Evolutionary conservation across 805 yeast species (phyloP).

Genomic region (Sugiyamaella chiloensis): DNA sequence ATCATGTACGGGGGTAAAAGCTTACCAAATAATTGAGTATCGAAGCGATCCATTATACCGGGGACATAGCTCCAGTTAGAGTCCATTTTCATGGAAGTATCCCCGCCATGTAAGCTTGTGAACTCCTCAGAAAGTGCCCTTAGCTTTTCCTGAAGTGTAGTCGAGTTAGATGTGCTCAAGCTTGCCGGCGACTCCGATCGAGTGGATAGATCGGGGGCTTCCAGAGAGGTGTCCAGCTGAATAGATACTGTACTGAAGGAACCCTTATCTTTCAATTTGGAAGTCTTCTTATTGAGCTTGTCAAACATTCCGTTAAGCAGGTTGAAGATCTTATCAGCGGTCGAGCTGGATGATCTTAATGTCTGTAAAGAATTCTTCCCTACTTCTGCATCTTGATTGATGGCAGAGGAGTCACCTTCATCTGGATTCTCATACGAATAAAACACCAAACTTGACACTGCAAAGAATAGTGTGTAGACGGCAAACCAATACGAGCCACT

Average conservation of each 20-base stretch:
- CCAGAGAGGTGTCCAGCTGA: not conserved
- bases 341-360: constrained; percentile 68
- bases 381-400: constrained; percentile 72
- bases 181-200: not conserved
- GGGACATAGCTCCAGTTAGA: constrained; percentile 50
- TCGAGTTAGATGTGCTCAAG: too few relatives aligned
- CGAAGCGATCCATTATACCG: constrained; percentile 81
- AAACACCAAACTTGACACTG: constrained; percentile 81
- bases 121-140: constrained; percentile 1
- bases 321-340: constrained; percentile 79
- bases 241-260: not conserved
- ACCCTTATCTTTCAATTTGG: constrained; percentile 1
- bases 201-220: not conserved
- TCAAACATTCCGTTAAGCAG: constrained; percentile 63
- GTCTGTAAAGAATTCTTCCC: constrained; percentile 75
- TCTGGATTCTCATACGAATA: constrained; percentile 58
- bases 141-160: not conserved
- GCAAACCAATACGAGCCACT: constrained; percentile 91
- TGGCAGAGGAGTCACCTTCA: constrained; percentile 35
- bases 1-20: constrained; percentile 87
- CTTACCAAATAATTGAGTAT: constrained; percentile 79
- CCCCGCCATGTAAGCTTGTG: not conserved
- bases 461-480: constrained; percentile 81
- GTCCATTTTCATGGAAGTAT: not conserved
- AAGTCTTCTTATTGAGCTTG: constrained; percentile 27